These are phyloP conservation scores for Neurospora crassa DNA, from an alignment of 2,329 filamentous ascomycete genomes.

Conservation along the genomic window DNA sequence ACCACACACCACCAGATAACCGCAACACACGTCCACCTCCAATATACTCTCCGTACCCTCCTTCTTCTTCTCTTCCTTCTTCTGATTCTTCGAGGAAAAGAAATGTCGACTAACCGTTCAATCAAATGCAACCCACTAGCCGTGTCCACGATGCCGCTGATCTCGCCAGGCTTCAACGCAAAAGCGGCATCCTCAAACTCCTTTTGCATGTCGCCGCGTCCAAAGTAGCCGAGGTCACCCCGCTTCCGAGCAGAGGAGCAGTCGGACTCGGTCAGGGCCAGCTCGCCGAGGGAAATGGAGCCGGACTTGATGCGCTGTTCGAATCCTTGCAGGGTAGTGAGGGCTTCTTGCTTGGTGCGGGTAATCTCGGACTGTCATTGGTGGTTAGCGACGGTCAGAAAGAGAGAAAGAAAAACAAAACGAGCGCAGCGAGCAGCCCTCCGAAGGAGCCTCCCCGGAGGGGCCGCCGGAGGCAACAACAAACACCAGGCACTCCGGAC, in stretches of 20 bases:
- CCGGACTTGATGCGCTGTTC: conserved; percentile 68
- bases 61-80: neutral
- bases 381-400: neutral
- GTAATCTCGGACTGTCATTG: conserved; percentile 62
- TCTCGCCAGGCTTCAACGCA: conserved; percentile 73
- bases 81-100: neutral
- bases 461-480: neutral
- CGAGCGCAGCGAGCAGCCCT: neutral
- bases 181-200: conserved; percentile 97
- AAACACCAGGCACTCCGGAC: neutral
- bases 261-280: conserved; percentile 84
- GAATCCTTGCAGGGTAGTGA: conserved; percentile 64
- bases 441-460: neutral
- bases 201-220: conserved; percentile 92
- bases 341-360: conserved; percentile 78
- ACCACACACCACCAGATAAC: neutral
- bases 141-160: conserved; percentile 82
- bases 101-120: conserved; percentile 56
- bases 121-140: conserved; percentile 94
- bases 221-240: conserved; percentile 92
- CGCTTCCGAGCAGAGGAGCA: conserved; percentile 92
- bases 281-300: conserved; percentile 61
- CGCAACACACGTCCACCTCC: neutral
- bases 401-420: neutral
- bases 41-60: neutral